phyloP scores from a whole-genome alignment of 2,329 filamentous ascomycete species.

The Bisporella sp. region DNA sequence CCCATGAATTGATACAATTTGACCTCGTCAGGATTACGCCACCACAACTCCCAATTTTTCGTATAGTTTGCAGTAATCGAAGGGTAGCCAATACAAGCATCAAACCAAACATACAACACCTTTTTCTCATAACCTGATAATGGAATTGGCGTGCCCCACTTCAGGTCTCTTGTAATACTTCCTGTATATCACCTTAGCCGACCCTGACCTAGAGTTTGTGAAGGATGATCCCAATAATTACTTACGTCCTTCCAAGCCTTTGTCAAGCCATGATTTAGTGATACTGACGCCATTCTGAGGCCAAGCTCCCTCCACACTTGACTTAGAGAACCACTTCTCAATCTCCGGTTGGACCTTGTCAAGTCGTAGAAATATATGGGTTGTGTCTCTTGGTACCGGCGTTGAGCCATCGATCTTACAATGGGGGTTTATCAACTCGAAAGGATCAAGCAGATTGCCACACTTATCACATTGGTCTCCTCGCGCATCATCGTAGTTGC shows the following conservation, averaged over 20 bases:
- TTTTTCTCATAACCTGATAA: slow-evolving; percentile 59
- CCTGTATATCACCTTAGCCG: neutral
- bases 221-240: neutral
- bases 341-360: slow-evolving; percentile 76
- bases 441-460: slow-evolving; percentile 51
- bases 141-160: slow-evolving; percentile 64
- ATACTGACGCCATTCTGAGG: slow-evolving; percentile 68
- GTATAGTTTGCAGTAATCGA: slow-evolving; percentile 92
- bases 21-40: slow-evolving; percentile 83
- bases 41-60: slow-evolving; percentile 87
- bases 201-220: too few relatives aligned
- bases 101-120: slow-evolving; percentile 83
- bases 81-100: slow-evolving; percentile 90
- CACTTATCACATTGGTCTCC: slow-evolving; percentile 73
- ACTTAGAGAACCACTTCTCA: slow-evolving; percentile 68
- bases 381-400: slow-evolving; percentile 74
- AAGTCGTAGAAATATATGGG: slow-evolving; percentile 83
- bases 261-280: slow-evolving; percentile 72
- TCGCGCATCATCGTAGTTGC: slow-evolving; percentile 62
- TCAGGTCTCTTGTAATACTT: slow-evolving; percentile 86
- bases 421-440: slow-evolving; percentile 69
- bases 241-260: slow-evolving; percentile 70
- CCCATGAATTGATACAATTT: slow-evolving; percentile 91
- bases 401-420: slow-evolving; percentile 87
- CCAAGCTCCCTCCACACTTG: slow-evolving; percentile 70